phyloP scores from a whole-genome alignment of 208 protist species.

The Trypanosomatidae sp. region DNA sequence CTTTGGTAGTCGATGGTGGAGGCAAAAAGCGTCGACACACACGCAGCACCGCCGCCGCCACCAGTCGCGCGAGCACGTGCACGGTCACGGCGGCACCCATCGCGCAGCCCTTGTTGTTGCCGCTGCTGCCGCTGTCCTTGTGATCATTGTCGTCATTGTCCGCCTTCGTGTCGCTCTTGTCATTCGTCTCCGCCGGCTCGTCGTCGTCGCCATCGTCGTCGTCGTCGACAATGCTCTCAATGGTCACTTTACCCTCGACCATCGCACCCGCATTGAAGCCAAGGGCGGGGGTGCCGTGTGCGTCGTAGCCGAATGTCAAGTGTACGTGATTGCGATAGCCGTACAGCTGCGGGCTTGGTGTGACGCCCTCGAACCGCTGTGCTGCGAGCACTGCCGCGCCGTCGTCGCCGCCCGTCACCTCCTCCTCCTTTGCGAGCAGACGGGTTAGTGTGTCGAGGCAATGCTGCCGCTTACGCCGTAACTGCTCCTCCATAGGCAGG shows the following conservation, averaged over 20 bases:
- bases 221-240: conserved; percentile 34
- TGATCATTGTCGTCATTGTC: neutral
- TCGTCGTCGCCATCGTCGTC: conserved; percentile 17
- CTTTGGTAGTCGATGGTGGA: too few species aligned
- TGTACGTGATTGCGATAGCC: conserved; percentile 91
- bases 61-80: conserved; percentile 32
- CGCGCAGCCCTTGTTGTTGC: too few species aligned
- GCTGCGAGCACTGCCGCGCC: too few species aligned
- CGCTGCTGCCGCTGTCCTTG: too few species aligned
- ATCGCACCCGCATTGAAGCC: conserved; percentile 62
- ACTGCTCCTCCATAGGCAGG: conserved; percentile 57
- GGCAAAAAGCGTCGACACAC: conserved; percentile 6
- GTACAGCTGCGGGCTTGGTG: conserved; percentile 42
- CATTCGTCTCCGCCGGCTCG: too few species aligned
- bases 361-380: conserved; percentile 58
- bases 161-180: neutral
- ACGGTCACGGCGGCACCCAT: conserved; percentile 24
- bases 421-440: neutral
- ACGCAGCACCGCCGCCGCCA: conserved; percentile 32
- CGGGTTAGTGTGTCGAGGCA: conserved; percentile 44
- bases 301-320: conserved; percentile 71
- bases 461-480: conserved; percentile 53
- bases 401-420: neutral
- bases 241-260: conserved; percentile 49
- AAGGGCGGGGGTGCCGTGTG: conserved; percentile 27